phyloP scores from a whole-genome alignment of 2,329 filamentous ascomycete genomes.

The Phoma sp. region DNA sequence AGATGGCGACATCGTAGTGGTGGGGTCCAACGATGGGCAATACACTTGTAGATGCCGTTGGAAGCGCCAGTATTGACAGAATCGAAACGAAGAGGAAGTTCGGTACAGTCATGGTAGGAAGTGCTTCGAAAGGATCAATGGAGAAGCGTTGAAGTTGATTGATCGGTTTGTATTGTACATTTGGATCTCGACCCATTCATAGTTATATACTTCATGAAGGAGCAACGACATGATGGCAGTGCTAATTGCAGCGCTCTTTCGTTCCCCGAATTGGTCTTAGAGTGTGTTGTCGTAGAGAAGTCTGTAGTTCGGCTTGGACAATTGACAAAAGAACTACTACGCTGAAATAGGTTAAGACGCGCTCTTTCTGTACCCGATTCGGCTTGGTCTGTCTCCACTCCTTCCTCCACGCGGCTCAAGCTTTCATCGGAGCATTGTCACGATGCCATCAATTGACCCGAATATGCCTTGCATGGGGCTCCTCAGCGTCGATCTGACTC shows the following conservation, averaged over 20 bases:
- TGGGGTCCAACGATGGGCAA: slow-evolving; percentile 24
- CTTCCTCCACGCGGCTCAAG: neutral
- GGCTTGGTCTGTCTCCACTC: neutral
- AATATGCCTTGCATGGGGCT: neutral
- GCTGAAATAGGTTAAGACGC: neutral
- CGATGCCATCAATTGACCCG: neutral
- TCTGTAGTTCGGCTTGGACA: too few species aligned
- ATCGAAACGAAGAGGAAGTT: neutral
- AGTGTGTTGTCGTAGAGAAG: too few species aligned
- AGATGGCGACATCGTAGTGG: slow-evolving; percentile 22
- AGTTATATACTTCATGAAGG: neutral
- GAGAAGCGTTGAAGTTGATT: neutral
- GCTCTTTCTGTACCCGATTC: neutral
- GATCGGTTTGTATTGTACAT: neutral
- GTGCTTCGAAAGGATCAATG: too few species aligned
- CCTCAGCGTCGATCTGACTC: neutral
- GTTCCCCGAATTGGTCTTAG: neutral
- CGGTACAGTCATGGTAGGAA: neutral
- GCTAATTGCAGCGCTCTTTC: neutral
- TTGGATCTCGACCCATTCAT: neutral
- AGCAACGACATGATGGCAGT: neutral
- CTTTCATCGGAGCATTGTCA: neutral
- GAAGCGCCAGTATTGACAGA: neutral
- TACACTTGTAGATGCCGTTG: neutral
- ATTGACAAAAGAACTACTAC: too few species aligned